Conservation (phyloP, 345 rosid species). For the Corchorus olitorius region DNA sequence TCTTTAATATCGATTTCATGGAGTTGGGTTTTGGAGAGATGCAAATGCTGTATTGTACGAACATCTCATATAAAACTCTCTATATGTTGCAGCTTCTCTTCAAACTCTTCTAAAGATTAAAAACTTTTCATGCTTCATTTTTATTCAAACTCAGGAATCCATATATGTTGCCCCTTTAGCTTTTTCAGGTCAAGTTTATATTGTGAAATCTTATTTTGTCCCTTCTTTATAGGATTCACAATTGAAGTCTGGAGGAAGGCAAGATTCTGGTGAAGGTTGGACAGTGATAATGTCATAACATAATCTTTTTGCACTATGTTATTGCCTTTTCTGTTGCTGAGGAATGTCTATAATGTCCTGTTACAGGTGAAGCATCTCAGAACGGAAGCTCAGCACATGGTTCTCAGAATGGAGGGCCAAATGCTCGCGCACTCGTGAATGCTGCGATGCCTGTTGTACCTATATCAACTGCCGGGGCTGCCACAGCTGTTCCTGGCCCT, state of each 20-base stretch:
- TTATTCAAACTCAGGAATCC: background rate
- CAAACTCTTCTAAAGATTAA: background rate
- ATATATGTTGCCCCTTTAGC: background rate
- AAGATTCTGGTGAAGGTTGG: constrained; percentile 72
- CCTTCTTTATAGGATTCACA: constrained; percentile 61
- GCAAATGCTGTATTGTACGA: background rate
- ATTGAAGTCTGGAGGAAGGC: constrained; percentile 76
- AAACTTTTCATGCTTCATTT: background rate
- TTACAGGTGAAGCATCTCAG: constrained; percentile 67
- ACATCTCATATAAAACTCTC: background rate
- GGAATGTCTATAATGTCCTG: constrained; percentile 23
- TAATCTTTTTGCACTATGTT: background rate
- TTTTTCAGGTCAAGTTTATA: constrained; percentile 4
- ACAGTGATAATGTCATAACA: constrained; percentile 13
- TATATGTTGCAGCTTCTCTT: background rate
- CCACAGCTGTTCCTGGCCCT: constrained; percentile 72
- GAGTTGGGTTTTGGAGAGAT: constrained; percentile 2
- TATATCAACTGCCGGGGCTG: constrained; percentile 54
- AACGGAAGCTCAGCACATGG: constrained; percentile 70
- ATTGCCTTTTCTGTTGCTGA: constrained; percentile 3
- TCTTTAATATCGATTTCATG: background rate
- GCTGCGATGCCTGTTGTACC: constrained; percentile 64
- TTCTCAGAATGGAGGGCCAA: constrained; percentile 68
- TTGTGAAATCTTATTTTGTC: constrained; percentile 11
- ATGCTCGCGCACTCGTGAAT: constrained; percentile 45